Percentiles rank a stretch among this genome's conserved stretches.
phyloP scores from a whole-genome alignment of 257 asterid genomes.

The Solanum clarkiae region DNA sequence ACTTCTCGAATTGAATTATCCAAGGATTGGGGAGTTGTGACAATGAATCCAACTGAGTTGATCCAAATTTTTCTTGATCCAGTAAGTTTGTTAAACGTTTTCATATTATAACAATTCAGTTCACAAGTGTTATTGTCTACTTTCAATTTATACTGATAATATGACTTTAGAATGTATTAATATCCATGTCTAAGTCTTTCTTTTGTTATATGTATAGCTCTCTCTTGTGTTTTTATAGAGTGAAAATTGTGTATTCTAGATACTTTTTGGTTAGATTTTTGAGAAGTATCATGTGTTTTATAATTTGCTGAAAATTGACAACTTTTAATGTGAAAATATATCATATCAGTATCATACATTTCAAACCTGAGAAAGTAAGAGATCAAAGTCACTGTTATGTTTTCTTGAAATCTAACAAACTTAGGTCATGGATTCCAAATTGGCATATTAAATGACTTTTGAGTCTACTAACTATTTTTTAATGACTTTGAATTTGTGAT shows the following conservation, averaged over 20 bases:
- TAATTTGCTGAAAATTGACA: background rate
- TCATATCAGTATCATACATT: background rate
- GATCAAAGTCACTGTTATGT: background rate
- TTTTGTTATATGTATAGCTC: too few relatives aligned
- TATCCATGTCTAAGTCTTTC: background rate
- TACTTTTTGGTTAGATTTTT: background rate
- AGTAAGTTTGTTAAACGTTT: conserved; percentile 9
- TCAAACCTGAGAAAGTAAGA: too few relatives aligned
- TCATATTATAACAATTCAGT: background rate
- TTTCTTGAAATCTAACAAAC: background rate
- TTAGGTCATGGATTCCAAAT: background rate
- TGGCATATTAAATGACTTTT: background rate
- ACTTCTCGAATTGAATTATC: conserved; percentile 58
- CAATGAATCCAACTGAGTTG: conserved; percentile 30
- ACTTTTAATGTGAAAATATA: background rate
- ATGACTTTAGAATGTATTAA: background rate
- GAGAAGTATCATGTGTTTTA: background rate
- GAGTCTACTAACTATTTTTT: background rate
- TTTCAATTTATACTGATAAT: background rate
- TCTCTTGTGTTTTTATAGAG: background rate
- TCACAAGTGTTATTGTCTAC: background rate
- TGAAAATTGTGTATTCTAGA: background rate
- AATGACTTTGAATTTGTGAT: background rate
- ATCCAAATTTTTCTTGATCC: conserved; percentile 43
- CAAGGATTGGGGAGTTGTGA: conserved; percentile 41